Base-by-base conservation (phyloP, 345 rosid genomes). In the Syzygium grande region DNA sequence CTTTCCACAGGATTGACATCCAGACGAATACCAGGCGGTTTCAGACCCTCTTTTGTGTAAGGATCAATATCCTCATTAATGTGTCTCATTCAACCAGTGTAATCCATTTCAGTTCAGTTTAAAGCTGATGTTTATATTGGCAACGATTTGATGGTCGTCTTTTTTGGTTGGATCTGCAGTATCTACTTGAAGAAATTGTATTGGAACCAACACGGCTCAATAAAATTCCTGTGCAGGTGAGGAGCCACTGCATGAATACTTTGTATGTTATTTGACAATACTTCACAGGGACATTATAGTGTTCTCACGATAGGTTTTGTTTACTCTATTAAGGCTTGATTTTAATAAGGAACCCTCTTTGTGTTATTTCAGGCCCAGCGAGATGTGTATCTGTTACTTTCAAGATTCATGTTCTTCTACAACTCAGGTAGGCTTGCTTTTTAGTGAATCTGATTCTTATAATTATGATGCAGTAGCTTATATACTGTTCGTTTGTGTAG, bases 101-200 rank as follows among this genome's bases (percentile, higher is more conserved):
- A 73, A 38, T 38, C 46, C n/a, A 84, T 52, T 49, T 29, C 15
- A 52, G 59, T 84, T 52, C n/a, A 52, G 49, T 84, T 19, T 19
- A 73, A 38, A 73, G 80, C 86, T 30, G 86, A 29, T 52, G 22
- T 52, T 29, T 53, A 73, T 63, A 59, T 49, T n/a, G 34, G 16
- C 84, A 55, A 46, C 65, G 16, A 8, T 80, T 52, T 89, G 65
- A 51, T 27, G 52, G 29, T 80, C 38, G 3, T 29, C n/a, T 52
- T 43, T 34, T 51, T 29, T 85, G 22, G 25, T 80, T 86, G 87
- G 86, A 41, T 65, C 87, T 84, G 41, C 91, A 98, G 99, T 97
- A 98, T 90, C 98, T 98, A 87, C 98, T 97, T 54, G 96, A 95
- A 88, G 97, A 96, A 92, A 99, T 97, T 88, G 97, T 97, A 27